Base-by-base conservation (phyloP, 2,329 filamentous ascomycete species). In the Colletotrichum sp. region DNA sequence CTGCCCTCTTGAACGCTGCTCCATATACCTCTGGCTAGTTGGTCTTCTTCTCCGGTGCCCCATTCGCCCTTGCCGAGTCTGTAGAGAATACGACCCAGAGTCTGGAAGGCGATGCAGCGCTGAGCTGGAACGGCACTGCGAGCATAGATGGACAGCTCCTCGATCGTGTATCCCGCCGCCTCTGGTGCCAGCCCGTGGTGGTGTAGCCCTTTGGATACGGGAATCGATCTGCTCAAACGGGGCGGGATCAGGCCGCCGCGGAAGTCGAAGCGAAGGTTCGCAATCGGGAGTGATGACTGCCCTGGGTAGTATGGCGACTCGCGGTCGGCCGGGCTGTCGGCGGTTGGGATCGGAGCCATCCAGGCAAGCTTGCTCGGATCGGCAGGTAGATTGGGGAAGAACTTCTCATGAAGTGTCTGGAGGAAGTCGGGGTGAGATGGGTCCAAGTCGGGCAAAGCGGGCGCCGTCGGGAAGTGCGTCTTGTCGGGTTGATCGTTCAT, bases 141-240 rank as follows among this genome's bases (percentile, higher is more conserved):
- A 6, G 95, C 93, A 3, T 98, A 89, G 36, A 94, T 91, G 2
- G 95, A 93, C 2, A 99, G 88, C 84, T 99, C 97, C 1, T 93
- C 92, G 34, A 99, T 91, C 0, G 97, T 98, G 85, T 99, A 99
- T 0, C 97, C 97, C 0, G 97, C 97, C 2, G 96, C 95, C 84
- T 98, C 95, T 19, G 97, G 97, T 2, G 96, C 96, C 74, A 96
- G 92, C 77, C 94, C 96, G 83, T 99, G 97, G 84, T 99, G 96
- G 84, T 99, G 97, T 16, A 99, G 89, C 0, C 97, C 97, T 75
- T 93, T 91, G 15, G 92, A 93, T 1, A 92, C 91, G 7, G 96
- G 94, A 30, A 98, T 92, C 3, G 91, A 88, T 71, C 96, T 90
- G 30, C 95, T 93, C 39, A 92, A 90, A 65, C 92, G 90, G 0